Percentiles rank a stretch among this genome's conserved stretches.
Evolutionary conservation across 1,139 yeast species (phyloP).

Genomic region (Geotrichum histeridarum): DNA sequence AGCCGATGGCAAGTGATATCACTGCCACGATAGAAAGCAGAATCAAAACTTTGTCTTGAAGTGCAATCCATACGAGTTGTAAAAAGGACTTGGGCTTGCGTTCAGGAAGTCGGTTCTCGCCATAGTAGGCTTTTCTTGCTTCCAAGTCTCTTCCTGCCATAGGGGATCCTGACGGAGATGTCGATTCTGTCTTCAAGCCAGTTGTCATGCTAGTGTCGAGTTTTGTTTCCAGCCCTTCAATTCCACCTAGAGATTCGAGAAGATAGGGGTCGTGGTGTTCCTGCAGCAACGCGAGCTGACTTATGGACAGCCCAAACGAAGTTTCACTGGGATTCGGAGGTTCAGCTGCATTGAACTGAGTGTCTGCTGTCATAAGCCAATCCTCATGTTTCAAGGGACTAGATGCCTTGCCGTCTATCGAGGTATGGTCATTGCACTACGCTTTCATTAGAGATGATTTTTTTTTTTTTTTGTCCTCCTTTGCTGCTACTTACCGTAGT

Average conservation of each 20-base stretch:
- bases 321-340: slow-evolving; percentile 7
- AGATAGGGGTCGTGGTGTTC: slow-evolving; percentile 42
- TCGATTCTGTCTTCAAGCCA: slow-evolving; percentile 11
- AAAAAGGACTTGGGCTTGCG: slow-evolving; percentile 63
- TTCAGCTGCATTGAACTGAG: background rate
- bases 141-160: background rate
- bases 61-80: slow-evolving; percentile 69
- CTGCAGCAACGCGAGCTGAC: slow-evolving; percentile 36
- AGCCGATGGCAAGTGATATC: slow-evolving; percentile 81
- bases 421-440: background rate
- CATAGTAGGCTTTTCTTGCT: slow-evolving; percentile 42
- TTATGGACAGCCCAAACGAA: slow-evolving; percentile 25
- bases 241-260: slow-evolving; percentile 34
- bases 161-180: background rate
- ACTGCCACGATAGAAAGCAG: slow-evolving; percentile 81
- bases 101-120: slow-evolving; percentile 66
- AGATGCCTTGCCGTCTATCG: background rate
- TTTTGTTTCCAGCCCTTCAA: slow-evolving; percentile 16
- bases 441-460: background rate
- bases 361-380: slow-evolving; percentile 3
- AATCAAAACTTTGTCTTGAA: slow-evolving; percentile 86
- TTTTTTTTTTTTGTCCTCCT: no score
- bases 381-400: background rate
- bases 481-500: background rate
- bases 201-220: slow-evolving; percentile 13